These are phyloP conservation scores for Colletotrichum chlorophyti DNA, from an alignment of 2,329 filamentous ascomycete species.

Conservation along the genomic window DNA sequence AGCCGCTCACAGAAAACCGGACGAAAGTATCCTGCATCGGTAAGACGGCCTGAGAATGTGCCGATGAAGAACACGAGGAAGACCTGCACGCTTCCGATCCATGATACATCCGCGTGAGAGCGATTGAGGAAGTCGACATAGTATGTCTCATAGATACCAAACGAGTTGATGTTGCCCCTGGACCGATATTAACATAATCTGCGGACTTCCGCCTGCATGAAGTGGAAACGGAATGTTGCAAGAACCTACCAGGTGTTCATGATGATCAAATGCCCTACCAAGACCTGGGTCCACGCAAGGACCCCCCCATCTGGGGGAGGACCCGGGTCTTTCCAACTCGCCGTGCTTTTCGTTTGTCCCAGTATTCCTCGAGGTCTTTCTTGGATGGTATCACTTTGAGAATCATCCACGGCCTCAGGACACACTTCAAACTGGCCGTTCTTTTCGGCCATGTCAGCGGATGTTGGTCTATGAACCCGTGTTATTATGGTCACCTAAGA, in stretches of 20 bases:
- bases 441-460: background rate
- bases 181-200: background rate
- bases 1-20: slow-evolving; percentile 39
- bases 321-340: background rate
- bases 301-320: slow-evolving; percentile 31
- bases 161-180: slow-evolving; percentile 52
- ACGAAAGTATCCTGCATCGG: slow-evolving; percentile 50
- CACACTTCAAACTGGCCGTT: background rate
- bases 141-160: slow-evolving; percentile 52
- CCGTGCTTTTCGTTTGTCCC: background rate
- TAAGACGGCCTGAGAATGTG: slow-evolving; percentile 46
- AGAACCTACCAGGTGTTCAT: slow-evolving; percentile 1
- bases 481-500: background rate
- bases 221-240: background rate
- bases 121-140: slow-evolving; percentile 43
- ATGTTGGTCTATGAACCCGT: background rate
- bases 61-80: slow-evolving; percentile 49
- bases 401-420: background rate
- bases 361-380: background rate
- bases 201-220: background rate
- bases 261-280: slow-evolving; percentile 19
- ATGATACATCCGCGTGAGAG: slow-evolving; percentile 45
- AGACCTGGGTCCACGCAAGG: slow-evolving; percentile 33
- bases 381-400: background rate
- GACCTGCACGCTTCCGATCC: slow-evolving; percentile 52